Base-by-base conservation (phyloP, 768 basidiomycete species). In the Trichaptum fuscoviolaceum region DNA sequence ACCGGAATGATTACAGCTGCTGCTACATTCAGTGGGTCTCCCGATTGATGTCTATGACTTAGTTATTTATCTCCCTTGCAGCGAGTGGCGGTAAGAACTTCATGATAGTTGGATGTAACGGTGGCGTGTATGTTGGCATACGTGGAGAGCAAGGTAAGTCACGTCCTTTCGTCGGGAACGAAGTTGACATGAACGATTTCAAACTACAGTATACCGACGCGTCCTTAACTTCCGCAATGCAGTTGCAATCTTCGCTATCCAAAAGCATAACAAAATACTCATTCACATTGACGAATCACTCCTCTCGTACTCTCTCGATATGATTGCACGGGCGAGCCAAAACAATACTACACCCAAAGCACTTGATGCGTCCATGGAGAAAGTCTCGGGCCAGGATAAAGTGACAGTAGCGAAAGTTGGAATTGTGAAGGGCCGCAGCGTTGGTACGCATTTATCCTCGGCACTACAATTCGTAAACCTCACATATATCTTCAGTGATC, bases 121-220 rank as follows among this genome's bases (percentile, higher is more conserved):
- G 82, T n/a, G 93, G 93, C 2, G 80, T 94, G n/a, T 92, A 86
- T 71, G 83, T 87, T 36, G 85, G 86, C 1, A 77, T 77, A 18
- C 81, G 80, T 57, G 85, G 85, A 25, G 79, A 83, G 65, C 80
- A 82, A 73, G 81, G 90, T 91, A 67, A 26, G 57, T 58, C 10
- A 42, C 62, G 24, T 27, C 18, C 58, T 34, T 15, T 23, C 59
- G 25, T 25, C 3, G 3, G 59, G 23, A 12, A 3, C 59, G 9
- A 25, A 18, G 15, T 18, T 34, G 23, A 2, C 10, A 12, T 15
- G 6, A 25, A 15, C 23, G 2, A 9, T 61, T 61, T 5, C 23
- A 17, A 23, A 61, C 23, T 34, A 57, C 68, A 92, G 91, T 81
- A 17, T 91, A 84, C 72, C 82, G 78, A 66, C 83, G 78, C 71